Evolutionary conservation across 768 basidiomycete genomes (phyloP).

Genomic region (Trametes cingulata): DNA sequence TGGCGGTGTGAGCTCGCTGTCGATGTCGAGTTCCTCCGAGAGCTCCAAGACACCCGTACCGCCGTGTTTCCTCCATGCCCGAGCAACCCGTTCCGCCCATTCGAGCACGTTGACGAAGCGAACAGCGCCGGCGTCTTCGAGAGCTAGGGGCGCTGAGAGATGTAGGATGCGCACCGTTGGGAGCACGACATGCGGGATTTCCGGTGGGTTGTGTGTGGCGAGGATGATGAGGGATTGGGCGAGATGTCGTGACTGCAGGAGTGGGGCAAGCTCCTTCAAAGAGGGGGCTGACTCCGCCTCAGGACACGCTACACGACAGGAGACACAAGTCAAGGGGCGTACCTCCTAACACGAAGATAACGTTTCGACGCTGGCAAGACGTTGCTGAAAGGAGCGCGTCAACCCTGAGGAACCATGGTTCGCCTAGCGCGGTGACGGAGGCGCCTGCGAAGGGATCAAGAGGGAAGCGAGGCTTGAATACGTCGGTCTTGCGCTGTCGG

Average conservation of each 20-base stretch:
- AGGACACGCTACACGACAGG: background rate
- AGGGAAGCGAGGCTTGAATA: conserved; percentile 37
- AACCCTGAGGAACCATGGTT: conserved; percentile 32
- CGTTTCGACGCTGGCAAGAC: conserved; percentile 31
- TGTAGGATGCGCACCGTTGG: conserved; percentile 39
- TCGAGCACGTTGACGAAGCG: conserved; percentile 39
- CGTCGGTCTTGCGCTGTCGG: conserved; percentile 22
- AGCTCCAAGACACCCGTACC: conserved; percentile 31
- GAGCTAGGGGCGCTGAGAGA: conserved; percentile 34
- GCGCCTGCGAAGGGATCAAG: conserved; percentile 36
- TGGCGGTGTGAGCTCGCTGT: conserved; percentile 29
- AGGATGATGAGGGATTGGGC: conserved; percentile 41
- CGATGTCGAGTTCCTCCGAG: conserved; percentile 27
- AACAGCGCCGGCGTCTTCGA: conserved; percentile 35
- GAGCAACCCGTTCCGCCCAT: conserved; percentile 42
- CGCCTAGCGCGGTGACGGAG: conserved; percentile 25
- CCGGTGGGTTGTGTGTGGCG: conserved; percentile 36
- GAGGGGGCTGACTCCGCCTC: conserved; percentile 32
- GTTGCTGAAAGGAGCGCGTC: conserved; percentile 26
- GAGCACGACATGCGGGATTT: conserved; percentile 29
- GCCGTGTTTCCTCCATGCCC: conserved; percentile 38
- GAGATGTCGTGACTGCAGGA: conserved; percentile 37
- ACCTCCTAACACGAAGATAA: conserved; percentile 42
- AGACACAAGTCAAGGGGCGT: conserved; percentile 12
- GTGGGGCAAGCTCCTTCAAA: conserved; percentile 33